phyloP scores from a whole-genome alignment of 164 flowering plant species.

The Umbellularia californica region DNA sequence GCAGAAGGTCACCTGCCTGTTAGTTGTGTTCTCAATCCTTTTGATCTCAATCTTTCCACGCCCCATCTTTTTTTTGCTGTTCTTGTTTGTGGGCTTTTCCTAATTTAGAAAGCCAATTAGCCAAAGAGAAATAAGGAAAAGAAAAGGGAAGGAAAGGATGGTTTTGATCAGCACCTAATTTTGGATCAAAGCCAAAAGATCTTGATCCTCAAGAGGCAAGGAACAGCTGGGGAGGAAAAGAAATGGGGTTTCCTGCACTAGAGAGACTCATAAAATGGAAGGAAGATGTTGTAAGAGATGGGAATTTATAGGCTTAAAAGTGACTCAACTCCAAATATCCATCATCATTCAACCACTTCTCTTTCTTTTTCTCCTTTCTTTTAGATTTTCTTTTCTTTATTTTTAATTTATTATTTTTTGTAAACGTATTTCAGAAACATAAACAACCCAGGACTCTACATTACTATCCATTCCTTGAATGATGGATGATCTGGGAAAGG shows the following conservation, averaged over 20 bases:
- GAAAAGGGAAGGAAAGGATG: neutral
- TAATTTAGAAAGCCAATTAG: neutral
- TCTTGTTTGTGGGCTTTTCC: neutral
- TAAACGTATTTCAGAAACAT: neutral
- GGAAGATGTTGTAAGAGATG: slow-evolving; percentile 33
- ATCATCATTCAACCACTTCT: slow-evolving; percentile 4
- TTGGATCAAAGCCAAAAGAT: slow-evolving; percentile 9
- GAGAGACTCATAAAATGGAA: slow-evolving; percentile 17
- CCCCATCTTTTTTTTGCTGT: slow-evolving; percentile 38
- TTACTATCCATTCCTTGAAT: slow-evolving; percentile 18
- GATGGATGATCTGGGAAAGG: slow-evolving; percentile 12
- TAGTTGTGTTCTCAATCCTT: slow-evolving; percentile 79
- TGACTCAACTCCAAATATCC: slow-evolving; percentile 10
- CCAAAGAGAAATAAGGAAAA: neutral
- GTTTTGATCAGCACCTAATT: neutral
- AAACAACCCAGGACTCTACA: neutral
- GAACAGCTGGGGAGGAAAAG: slow-evolving; percentile 2
- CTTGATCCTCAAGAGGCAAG: slow-evolving; percentile 26
- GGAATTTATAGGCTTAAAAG: slow-evolving; percentile 24
- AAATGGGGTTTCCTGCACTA: slow-evolving; percentile 9
- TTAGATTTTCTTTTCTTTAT: neutral
- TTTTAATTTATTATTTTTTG: neutral
- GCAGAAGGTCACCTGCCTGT: slow-evolving; percentile 77
- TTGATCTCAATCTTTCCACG: slow-evolving; percentile 83
- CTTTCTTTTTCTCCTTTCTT: neutral